Base-by-base conservation (phyloP, 768 basidiomycete species). In the Dentipellis fragilis region DNA sequence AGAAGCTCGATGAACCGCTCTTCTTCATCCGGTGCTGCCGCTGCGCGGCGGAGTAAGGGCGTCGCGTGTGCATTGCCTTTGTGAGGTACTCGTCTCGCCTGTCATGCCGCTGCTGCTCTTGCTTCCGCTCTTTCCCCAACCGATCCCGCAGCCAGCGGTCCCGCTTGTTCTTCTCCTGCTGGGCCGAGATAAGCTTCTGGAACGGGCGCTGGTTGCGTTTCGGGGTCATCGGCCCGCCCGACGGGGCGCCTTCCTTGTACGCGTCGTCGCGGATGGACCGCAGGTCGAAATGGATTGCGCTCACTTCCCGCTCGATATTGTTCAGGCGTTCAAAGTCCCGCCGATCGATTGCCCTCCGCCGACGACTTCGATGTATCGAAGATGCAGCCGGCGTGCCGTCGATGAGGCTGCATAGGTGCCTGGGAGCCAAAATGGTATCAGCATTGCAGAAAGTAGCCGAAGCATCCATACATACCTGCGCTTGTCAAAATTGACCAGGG, bases 1-100 rank as follows among this genome's bases (percentile, higher is more conserved):
- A 78, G 68, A 92, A 86, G 4, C 87, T 85, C 0, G 84, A 74
- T 17, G 80, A 90, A 75, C 90, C 86, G 72, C 87, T 90, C 71
- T 89, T 88, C 78, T 91, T 91, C 69, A 85, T 82, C n/a, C 87
- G 78, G 58, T 89, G 87, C 55, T 85, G 84, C 68, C 89, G 88
- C 64, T 80, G 80, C 29, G 70, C 72, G 4, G 75, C 66, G 0
- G 73, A 67, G 56, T 76, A 73, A 55, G 79, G 80, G 48, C 81
- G 77, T 38, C 74, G 72, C 4, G 70, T 67, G 45, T 76, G 70
- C 85, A 91, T 89, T 2, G 86, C 86, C 64, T 79, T 81, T 65
- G 80, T 85, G 39, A 91, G 72, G 53, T 85, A 75, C 57, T 90
- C 87, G 58, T 89, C 87, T 8, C 85, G 80, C 58, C 80, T 80